Percentiles rank a stretch among this genome's conserved stretches.
Evolutionary conservation across 768 basidiomycete genomes (phyloP).

Genomic region (Amanita pallidorosea): DNA sequence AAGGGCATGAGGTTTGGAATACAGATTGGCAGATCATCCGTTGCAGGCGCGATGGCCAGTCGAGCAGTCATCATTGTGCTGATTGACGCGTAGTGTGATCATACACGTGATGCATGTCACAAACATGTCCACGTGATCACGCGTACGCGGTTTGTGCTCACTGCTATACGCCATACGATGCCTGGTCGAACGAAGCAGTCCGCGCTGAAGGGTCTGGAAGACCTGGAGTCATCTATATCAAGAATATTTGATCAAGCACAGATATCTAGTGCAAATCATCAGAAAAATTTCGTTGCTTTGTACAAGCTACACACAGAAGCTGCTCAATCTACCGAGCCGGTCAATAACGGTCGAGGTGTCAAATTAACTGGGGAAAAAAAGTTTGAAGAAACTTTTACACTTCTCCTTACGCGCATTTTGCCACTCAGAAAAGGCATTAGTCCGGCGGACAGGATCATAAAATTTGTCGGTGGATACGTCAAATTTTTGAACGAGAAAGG

Average conservation of each 20-base stretch:
- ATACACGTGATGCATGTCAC: not conserved
- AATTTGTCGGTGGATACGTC: slow-evolving; percentile 74
- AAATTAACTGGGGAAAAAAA: slow-evolving; percentile 66
- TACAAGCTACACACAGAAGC: slow-evolving; percentile 70
- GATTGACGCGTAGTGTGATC: not conserved
- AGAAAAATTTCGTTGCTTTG: slow-evolving; percentile 79
- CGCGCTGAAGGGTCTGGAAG: not conserved
- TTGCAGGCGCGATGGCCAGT: not conserved
- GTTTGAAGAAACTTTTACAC: slow-evolving; percentile 59
- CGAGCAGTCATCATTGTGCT: not conserved
- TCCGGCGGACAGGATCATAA: slow-evolving; percentile 68
- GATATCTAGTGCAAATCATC: slow-evolving; percentile 64
- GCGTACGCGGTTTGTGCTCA: too few species aligned
- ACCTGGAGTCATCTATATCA: slow-evolving; percentile 22
- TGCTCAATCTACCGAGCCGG: slow-evolving; percentile 36
- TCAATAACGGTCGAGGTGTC: slow-evolving; percentile 31
- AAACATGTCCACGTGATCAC: not conserved
- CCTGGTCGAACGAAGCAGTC: slow-evolving; percentile 1
- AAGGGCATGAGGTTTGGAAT: slow-evolving; percentile 78
- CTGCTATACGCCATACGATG: too few species aligned
- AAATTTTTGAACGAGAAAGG: slow-evolving; percentile 71
- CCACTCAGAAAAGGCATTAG: slow-evolving; percentile 71
- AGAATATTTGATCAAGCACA: slow-evolving; percentile 79
- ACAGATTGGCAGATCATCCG: slow-evolving; percentile 23
- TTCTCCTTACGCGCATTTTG: slow-evolving; percentile 49